A percentile compares a stretch with the other conserved stretches of the same genome.
phyloP scores from a whole-genome alignment of 257 asterid species.

The Leptodermis oblonga region DNA sequence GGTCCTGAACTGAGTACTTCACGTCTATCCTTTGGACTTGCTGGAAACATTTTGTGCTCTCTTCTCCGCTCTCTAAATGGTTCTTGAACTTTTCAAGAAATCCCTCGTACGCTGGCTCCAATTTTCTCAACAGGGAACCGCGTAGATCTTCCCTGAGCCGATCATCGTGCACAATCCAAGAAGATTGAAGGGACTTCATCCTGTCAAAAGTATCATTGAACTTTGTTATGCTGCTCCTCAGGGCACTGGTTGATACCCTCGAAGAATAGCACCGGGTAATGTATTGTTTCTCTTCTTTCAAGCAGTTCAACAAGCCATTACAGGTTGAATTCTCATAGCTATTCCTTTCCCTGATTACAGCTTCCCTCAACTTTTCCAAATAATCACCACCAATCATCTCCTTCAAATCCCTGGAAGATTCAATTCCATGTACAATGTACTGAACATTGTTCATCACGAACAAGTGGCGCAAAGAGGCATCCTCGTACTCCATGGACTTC shows the following conservation, averaged over 20 bases:
- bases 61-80: constrained; percentile 64
- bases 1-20: constrained; percentile 71
- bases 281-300: constrained; percentile 71
- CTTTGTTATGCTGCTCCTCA: constrained; percentile 61
- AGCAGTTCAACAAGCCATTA: constrained; percentile 58
- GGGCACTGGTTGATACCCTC: constrained; percentile 58
- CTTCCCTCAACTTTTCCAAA: constrained; percentile 35
- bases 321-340: constrained; percentile 55
- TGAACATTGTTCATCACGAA: constrained; percentile 89
- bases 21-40: constrained; percentile 55
- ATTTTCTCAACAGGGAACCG: constrained; percentile 43
- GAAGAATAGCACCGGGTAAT: constrained; percentile 55
- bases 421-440: constrained; percentile 58
- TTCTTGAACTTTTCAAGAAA: constrained; percentile 67
- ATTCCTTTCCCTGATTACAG: constrained; percentile 41
- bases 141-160: constrained; percentile 81
- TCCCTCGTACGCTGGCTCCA: constrained; percentile 62
- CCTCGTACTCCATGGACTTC: constrained; percentile 57
- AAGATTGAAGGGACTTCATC: constrained; percentile 62
- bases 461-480: constrained; percentile 50
- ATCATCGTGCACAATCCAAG: constrained; percentile 59
- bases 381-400: constrained; percentile 72
- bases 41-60: constrained; percentile 2
- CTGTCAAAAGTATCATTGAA: constrained; percentile 75
- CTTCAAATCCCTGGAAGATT: constrained; percentile 57